Base-by-base conservation (phyloP, 192 early-diverging fungal genomes). In the Backusella macrospora region DNA sequence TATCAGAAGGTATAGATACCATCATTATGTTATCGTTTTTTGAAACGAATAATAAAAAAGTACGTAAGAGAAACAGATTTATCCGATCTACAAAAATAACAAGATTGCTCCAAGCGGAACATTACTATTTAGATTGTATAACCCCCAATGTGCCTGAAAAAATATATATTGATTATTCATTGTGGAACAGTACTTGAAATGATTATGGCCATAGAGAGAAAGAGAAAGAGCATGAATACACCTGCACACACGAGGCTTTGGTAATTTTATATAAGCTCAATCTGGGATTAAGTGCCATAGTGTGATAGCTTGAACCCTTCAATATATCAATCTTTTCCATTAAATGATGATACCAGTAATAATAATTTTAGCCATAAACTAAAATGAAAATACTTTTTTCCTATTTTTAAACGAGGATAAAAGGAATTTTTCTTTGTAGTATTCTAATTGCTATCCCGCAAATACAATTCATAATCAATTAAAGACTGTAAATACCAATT, bases 351-450 rank as follows among this genome's bases (percentile, higher is more conserved):
- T 23, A 18, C 26, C 26, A 26, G 26, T 59, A 49, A 49, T 49
- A n/a, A 49, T 49, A 59, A 59, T 59, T 26, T 12, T 59, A 9
- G 26, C 10, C 26, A 59, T 10, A 18, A 52, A 52, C 18, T 21
- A 52, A 52, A 52, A 23, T 44, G n/a, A 26, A 59, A 59, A 23
- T 26, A 21, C 52, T 5, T 55, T 55, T 26, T 55, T 8, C 52
- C 52, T 55, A 55, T 55, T 55, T 55, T 55, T 55, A 55, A 55
- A 55, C 52, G 52, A 55, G 52, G 52, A 55, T 55, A 55, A 55
- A 55, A 55, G 52, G n/a, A 23, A 23, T 26, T 34, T 34, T 34
- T 34, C 23, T 2, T 23, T 55, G 52, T 55, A 23, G 52, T 9
- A 59, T 21, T 59, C n/a, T 52, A 52, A 52, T 59, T 59, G 52